Base-by-base conservation (phyloP, 1,284 basidiomycete species). In the Pyrrhoderma lamaoense region DNA sequence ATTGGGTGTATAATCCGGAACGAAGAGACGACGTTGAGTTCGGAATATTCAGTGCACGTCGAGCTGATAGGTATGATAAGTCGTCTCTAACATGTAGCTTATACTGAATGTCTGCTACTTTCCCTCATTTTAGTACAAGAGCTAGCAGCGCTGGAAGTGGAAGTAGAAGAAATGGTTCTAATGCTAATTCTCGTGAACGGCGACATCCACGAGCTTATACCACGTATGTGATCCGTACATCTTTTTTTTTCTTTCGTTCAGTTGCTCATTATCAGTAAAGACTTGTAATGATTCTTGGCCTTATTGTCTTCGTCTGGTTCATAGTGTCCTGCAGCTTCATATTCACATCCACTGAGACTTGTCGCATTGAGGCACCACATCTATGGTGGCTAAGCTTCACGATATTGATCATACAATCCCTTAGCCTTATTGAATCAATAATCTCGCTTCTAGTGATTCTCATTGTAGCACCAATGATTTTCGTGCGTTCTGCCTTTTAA, bases 371-470 rank as follows among this genome's bases (percentile, higher is more conserved):
- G 0, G 76, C 86, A 7, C 87, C 87, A 3, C 82, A 89, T 58
- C 67, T 90, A 31, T 90, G 87, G 87, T 90, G 85, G 84, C 74
- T 89, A 38, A 79, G 77, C 34, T 89, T 90, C 63, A 80, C 76
- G 35, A 79, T 90, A 56, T 67, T 89, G n/a, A 82, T 82, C 65
- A 77, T 85, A 45, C 80, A 86, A 67, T 90, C 89, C 61, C 60
- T 89, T 48, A 79, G 82, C 70, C 75, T 82, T 18, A 67, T 86
- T 39, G 86, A 90, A 64, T 79, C 89, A 44, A 64, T 88, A 52
- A 58, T 86, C 3, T 74, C 89, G 13, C 82, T 81, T 18, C 67
- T 89, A 53, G 68, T 88, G 13, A 79, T 90, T 23, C 85, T 90
- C 63, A 73, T 90, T 53, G 66, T 90, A 51, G 81, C 84, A 2